phyloP scores from a whole-genome alignment of 768 basidiomycete genomes.

The Candolleomyces aberdarensis region DNA sequence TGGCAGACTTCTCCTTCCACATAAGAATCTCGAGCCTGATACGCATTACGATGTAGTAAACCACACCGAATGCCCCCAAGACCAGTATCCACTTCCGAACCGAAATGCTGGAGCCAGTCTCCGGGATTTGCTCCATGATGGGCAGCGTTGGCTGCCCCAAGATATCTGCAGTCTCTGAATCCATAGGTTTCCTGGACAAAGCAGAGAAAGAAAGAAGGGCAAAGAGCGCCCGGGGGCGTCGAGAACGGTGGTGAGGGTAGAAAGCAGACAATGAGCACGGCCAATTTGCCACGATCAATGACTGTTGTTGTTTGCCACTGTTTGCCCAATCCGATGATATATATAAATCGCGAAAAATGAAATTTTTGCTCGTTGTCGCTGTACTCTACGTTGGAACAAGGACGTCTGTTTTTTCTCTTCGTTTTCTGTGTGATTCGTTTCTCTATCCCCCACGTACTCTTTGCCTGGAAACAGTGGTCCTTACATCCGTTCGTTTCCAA shows the following conservation, averaged over 20 bases:
- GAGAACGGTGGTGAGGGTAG: slow-evolving; percentile 7
- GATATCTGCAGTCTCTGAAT: slow-evolving; percentile 67
- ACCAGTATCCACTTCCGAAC: slow-evolving; percentile 35
- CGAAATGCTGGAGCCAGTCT: slow-evolving; percentile 34
- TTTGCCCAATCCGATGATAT: too few species aligned
- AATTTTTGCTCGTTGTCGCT: slow-evolving; percentile 19
- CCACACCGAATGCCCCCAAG: slow-evolving; percentile 32
- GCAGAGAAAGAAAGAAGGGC: slow-evolving; percentile 12
- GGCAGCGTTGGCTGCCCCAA: slow-evolving; percentile 56
- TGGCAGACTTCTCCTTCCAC: slow-evolving; percentile 63
- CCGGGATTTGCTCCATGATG: slow-evolving; percentile 20
- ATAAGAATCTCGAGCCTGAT: slow-evolving; percentile 46
- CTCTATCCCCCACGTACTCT: slow-evolving; percentile 50
- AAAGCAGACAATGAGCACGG: background rate
- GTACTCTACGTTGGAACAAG: slow-evolving; percentile 14
- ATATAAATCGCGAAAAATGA: too few species aligned
- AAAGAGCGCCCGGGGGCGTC: slow-evolving; percentile 24
- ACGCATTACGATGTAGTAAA: slow-evolving; percentile 34
- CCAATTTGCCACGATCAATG: slow-evolving; percentile 4
- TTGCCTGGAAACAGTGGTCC: slow-evolving; percentile 75
- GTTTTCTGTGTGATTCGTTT: slow-evolving; percentile 12
- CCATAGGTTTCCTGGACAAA: slow-evolving; percentile 42
- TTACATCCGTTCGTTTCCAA: slow-evolving; percentile 72
- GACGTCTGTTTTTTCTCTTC: slow-evolving; percentile 10
- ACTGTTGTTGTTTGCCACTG: slow-evolving; percentile 18